Base-by-base conservation (phyloP, 2,329 filamentous ascomycete genomes). In the Fusarium graminum region DNA sequence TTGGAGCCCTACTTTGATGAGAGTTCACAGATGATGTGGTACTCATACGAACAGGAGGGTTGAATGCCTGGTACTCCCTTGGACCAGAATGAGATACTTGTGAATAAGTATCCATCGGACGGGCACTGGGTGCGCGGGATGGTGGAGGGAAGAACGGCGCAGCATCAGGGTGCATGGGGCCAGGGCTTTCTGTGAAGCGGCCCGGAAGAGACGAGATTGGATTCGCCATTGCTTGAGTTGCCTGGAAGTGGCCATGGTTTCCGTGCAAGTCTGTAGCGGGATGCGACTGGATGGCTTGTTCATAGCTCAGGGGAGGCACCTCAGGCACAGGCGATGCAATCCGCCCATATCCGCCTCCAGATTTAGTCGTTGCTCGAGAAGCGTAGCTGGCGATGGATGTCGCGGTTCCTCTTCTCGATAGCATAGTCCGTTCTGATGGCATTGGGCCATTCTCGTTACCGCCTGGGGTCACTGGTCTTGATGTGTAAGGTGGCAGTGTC, bases 401-500 rank as follows among this genome's bases (percentile, higher is more conserved):
- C 63, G 84, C 81, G 1, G 90, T 91, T 51, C 79, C 75, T 77
- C 76, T 76, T 74, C 85, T 77, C 64, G 81, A 73, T 70, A 78
- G 80, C 61, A 79, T 67, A 38, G 81, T 85, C 52, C 79, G 83
- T 76, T 82, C 83, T 68, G 83, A 84, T 68, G 83, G 84, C 63
- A 85, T 78, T 40, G 80, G 79, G 64, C 77, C 84, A 63, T 86
- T 83, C 76, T 86, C 86, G 53, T 83, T 81, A 30, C 78, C 80
- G 17, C 79, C 80, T 4, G 85, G 83, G 2, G 86, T 88, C 52
- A 79, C 83, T 17, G 86, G 85, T 52, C 84, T 83, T 10, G 89
- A 89, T 4, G 81, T 81, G 74, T 92, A 92, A 5, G 82, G 75
- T 1, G 90, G 88, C 8, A 92, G 78, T 0, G 89, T 90, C 1